Percentiles rank a stretch among this genome's conserved stretches.
Conservation (phyloP, 78 protist genomes). For the Dictyostelium capitatum region DNA sequence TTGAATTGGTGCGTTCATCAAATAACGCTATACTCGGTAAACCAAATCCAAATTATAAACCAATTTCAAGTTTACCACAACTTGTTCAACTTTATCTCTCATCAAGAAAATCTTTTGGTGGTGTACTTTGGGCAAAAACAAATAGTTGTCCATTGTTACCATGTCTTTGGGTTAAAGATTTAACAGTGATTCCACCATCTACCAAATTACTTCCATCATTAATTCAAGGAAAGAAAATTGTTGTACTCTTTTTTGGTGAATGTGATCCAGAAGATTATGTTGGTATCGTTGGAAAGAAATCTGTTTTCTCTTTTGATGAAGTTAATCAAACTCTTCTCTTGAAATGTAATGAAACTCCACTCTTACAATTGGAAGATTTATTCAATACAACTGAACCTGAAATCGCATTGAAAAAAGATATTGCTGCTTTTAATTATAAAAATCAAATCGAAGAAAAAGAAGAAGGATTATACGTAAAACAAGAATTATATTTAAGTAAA, state of each 20-base stretch:
- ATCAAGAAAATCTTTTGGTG: conserved; percentile 21
- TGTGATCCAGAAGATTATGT: conserved; percentile 25
- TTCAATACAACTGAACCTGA: conserved; percentile 37
- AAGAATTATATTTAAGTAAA: conserved; percentile 7
- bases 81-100: conserved; percentile 22
- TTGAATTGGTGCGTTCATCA: conserved; percentile 4
- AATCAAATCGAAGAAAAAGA: conserved; percentile 66
- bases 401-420: conserved; percentile 44
- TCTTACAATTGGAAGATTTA: conserved; percentile 34
- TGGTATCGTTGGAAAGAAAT: conserved; percentile 72
- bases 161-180: conserved; percentile 69
- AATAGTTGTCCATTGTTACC: conserved; percentile 44
- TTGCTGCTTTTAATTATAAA: conserved; percentile 31
- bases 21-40: background rate
- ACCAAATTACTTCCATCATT: conserved; percentile 54
- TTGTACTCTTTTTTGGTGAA: conserved; percentile 59
- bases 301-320: conserved; percentile 54
- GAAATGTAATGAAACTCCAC: conserved; percentile 38
- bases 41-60: conserved; percentile 10
- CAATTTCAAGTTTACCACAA: background rate
- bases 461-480: conserved; percentile 51
- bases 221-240: conserved; percentile 45
- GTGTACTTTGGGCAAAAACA: conserved; percentile 74
- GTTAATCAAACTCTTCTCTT: conserved; percentile 57
- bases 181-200: conserved; percentile 44